phyloP scores from a whole-genome alignment of 2,329 filamentous ascomycete genomes.

The Ceratocystis albifundus region DNA sequence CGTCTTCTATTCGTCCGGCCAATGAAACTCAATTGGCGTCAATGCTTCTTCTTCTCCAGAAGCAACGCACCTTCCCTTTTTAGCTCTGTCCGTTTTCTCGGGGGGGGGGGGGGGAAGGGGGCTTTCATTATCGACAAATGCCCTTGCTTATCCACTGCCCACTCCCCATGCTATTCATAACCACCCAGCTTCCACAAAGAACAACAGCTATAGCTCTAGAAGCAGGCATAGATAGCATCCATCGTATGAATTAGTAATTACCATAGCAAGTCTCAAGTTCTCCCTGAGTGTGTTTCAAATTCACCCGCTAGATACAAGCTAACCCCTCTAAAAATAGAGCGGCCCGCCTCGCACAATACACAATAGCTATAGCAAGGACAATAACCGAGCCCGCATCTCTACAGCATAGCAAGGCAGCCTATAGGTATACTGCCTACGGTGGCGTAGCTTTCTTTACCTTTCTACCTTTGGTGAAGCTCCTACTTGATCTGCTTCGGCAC shows the following conservation, averaged over 20 bases:
- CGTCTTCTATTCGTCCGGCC: not conserved
- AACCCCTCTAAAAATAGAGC: not conserved
- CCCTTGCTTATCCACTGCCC: not conserved
- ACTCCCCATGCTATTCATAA: no score
- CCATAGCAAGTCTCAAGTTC: not conserved
- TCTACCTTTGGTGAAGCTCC: not conserved
- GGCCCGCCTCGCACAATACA: not conserved
- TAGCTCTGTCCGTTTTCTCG: not conserved
- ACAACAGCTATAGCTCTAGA: not conserved
- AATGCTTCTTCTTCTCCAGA: not conserved
- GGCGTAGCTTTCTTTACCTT: no score
- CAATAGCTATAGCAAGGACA: not conserved
- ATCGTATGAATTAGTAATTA: not conserved
- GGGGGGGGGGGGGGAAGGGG: no score
- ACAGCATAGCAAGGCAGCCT: no score
- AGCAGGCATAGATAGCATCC: not conserved
- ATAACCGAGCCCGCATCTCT: not conserved
- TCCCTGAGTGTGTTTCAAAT: not conserved
- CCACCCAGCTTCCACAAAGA: no score
- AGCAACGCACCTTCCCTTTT: not conserved
- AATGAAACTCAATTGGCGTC: not conserved
- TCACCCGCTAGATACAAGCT: not conserved
- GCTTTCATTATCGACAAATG: not conserved
- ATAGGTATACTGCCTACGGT: not conserved
- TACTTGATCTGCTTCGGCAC: not conserved